Evolutionary conservation across 2,329 filamentous ascomycete genomes (phyloP), one percentile per base, ranked within the genome.

Genomic region (Sphaerulina musiva): DNA sequence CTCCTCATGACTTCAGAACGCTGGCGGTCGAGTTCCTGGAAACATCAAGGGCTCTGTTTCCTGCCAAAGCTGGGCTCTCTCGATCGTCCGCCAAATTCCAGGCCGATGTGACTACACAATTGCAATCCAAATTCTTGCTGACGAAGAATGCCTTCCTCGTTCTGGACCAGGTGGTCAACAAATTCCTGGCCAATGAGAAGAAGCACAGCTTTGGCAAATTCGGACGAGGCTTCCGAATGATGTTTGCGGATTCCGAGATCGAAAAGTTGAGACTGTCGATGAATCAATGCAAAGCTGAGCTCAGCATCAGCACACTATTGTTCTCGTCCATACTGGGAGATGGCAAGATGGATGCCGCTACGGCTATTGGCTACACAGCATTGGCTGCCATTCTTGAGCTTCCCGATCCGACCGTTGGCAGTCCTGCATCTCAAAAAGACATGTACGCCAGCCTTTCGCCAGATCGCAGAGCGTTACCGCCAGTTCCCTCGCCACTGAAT

Each of bases 1-100:
- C 78, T 36, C 78, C 78, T 0, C 71, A 76, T 48, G 79, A 80
- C 32, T 81, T 85, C 66, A 77, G 80, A 55, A 71, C 75, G 26
- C 75, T 87, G 17, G 82, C 84, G 8, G 77, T 79, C 57, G 82
- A 84, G 59, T 86, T 87, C 64, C 76, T 88, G 54, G 83, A 86
- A 53, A 80, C 82, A 4, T 84, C 80, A 66, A 78, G 82, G 51
- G 79, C 83, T 41, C 73, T 87, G 41, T 85, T 83, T 75, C 79
- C 81, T n/a, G 82, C 87, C 57, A 83, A 86, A 68, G 78, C 81
- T 20, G 84, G 84, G 4, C 74, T 87, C 50, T 69, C 72, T n/a
- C 74, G 75, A 40, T 75, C 74, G 17, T 71, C 73, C 12, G 78
- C 80, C 59, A 71, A 74, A 12, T 76, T 86, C 14, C 81, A 84